A percentile compares a stretch with the other conserved stretches of the same genome.
Evolutionary conservation across 1,284 basidiomycete species (phyloP).

Genomic region (Ganoderma leucocontextum): DNA sequence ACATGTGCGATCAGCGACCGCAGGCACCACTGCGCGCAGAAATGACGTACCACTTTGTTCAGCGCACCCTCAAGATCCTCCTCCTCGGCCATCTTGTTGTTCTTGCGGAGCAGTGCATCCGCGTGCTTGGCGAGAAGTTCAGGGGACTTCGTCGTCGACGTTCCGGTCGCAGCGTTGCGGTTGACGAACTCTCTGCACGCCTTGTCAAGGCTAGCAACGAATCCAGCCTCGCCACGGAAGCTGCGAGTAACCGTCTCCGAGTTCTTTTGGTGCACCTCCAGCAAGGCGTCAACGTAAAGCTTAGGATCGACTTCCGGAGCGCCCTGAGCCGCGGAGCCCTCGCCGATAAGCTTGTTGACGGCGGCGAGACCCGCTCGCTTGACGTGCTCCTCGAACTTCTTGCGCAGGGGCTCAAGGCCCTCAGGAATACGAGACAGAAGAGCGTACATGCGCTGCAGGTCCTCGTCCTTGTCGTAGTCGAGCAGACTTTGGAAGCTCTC

Average conservation of each 20-base stretch:
- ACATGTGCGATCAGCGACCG: neutral
- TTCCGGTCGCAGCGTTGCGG: slow-evolving; percentile 88
- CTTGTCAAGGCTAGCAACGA: slow-evolving; percentile 94
- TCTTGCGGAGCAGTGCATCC: slow-evolving; percentile 92
- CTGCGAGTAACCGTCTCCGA: slow-evolving; percentile 90
- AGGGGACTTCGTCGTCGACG: slow-evolving; percentile 89
- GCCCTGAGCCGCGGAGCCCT: slow-evolving; percentile 68
- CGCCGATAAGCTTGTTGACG: slow-evolving; percentile 84
- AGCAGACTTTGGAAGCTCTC: slow-evolving; percentile 94
- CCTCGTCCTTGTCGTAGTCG: slow-evolving; percentile 93
- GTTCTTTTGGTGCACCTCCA: slow-evolving; percentile 94
- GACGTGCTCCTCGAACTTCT: slow-evolving; percentile 95
- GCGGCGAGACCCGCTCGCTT: slow-evolving; percentile 89
- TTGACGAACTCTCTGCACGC: slow-evolving; percentile 98
- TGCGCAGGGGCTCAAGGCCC: slow-evolving; percentile 91
- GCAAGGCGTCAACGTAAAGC: slow-evolving; percentile 92
- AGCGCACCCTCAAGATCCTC: slow-evolving; percentile 90
- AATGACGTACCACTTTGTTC: slow-evolving; percentile 82
- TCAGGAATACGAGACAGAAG: slow-evolving; percentile 90
- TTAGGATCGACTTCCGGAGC: slow-evolving; percentile 84
- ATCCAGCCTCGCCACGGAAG: slow-evolving; percentile 95
- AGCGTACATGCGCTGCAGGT: slow-evolving; percentile 95
- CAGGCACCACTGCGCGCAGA: neutral
- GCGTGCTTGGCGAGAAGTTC: slow-evolving; percentile 96
- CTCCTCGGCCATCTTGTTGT: slow-evolving; percentile 95